These are phyloP conservation scores for Echeveria elegans DNA, from an alignment of 164 flowering plant species.

Conservation along the genomic window DNA sequence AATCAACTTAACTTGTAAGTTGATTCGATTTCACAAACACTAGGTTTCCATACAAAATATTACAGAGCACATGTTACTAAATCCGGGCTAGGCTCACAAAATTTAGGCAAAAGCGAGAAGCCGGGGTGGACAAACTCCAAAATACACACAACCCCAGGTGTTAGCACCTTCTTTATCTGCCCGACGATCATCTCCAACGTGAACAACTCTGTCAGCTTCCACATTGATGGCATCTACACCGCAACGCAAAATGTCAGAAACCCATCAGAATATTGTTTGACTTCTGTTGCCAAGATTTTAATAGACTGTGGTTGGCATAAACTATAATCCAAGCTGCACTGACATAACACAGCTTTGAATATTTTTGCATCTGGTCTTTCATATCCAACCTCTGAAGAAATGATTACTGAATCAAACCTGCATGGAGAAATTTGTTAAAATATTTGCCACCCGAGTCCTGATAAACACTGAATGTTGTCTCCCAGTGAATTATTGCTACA, in stretches of 20 bases:
- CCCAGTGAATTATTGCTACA: too few relatives aligned
- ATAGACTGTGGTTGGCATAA: neutral
- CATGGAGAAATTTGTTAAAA: neutral
- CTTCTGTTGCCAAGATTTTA: neutral
- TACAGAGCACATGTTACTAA: too few relatives aligned
- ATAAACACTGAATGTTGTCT: too few relatives aligned
- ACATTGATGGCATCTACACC: conserved; percentile 23
- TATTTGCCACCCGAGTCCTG: too few relatives aligned
- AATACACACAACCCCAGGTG: too few relatives aligned
- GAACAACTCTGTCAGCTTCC: conserved; percentile 58
- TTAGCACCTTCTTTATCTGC: conserved; percentile 87
- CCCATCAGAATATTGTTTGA: neutral
- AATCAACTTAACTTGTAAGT: too few relatives aligned
- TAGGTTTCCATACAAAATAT: too few relatives aligned
- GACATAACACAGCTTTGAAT: conserved; percentile 74
- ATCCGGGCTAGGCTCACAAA: too few relatives aligned
- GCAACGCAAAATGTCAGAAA: neutral
- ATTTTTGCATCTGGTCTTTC: conserved; percentile 77
- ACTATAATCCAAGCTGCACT: neutral
- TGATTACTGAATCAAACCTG: conserved; percentile 86
- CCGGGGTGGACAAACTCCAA: too few relatives aligned
- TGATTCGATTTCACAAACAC: too few relatives aligned
- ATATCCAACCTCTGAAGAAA: conserved; percentile 89
- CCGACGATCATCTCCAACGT: conserved; percentile 75
- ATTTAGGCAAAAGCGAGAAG: too few relatives aligned